These are phyloP conservation scores for Termitomyces sp. DNA, from an alignment of 768 basidiomycete species.

Conservation along the genomic window DNA sequence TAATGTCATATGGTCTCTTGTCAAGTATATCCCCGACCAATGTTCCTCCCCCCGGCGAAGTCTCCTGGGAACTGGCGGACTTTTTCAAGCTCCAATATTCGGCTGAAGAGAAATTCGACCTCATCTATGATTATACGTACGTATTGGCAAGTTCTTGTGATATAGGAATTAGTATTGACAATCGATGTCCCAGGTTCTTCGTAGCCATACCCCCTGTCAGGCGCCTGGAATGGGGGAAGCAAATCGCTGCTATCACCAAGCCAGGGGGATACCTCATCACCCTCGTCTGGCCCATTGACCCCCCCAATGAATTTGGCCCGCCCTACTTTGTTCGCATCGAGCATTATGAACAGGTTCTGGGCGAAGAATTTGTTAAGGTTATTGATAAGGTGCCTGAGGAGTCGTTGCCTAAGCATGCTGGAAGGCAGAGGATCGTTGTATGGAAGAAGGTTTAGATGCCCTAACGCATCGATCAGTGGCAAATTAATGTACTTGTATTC, in stretches of 20 bases:
- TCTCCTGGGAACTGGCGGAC: constrained; percentile 39
- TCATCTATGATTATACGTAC: constrained; percentile 68
- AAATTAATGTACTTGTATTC: background rate
- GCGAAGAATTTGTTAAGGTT: background rate
- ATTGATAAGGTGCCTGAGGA: constrained; percentile 46
- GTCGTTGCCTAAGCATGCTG: constrained; percentile 38
- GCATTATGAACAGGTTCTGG: constrained; percentile 52
- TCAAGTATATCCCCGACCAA: background rate
- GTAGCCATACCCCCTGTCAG: constrained; percentile 60
- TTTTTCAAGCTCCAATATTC: constrained; percentile 46
- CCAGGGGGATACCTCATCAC: constrained; percentile 63
- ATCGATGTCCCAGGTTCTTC: constrained; percentile 49
- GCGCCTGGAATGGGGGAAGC: constrained; percentile 52
- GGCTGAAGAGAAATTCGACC: constrained; percentile 38
- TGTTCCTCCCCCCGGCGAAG: constrained; percentile 23
- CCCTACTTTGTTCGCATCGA: constrained; percentile 59
- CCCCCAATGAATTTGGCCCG: constrained; percentile 45
- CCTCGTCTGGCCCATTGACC: constrained; percentile 54
- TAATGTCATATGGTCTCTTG: background rate
- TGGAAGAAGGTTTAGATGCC: constrained; percentile 32
- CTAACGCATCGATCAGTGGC: background rate
- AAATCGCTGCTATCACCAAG: constrained; percentile 54
- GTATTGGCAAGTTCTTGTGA: constrained; percentile 3
- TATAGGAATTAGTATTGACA: background rate
- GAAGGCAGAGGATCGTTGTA: constrained; percentile 50